Evolutionary conservation across 2,329 filamentous ascomycete genomes (phyloP).

Genomic region (Phoma sp.): DNA sequence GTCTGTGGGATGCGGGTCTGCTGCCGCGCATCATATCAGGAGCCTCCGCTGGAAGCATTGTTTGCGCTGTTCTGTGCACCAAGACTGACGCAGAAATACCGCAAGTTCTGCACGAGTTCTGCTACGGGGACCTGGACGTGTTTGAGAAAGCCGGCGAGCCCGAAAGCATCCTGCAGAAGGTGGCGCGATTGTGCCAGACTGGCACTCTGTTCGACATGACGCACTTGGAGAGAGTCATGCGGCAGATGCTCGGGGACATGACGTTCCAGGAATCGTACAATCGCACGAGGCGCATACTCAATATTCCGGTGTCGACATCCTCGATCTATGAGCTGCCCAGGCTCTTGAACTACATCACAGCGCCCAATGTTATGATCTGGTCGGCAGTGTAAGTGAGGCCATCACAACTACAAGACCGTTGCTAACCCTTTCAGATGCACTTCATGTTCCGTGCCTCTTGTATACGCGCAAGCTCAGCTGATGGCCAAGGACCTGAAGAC

Average conservation of each 20-base stretch:
- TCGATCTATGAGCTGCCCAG: slow-evolving; percentile 86
- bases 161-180: slow-evolving; percentile 71
- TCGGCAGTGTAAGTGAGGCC: slow-evolving; percentile 72
- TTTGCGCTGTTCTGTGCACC: slow-evolving; percentile 79
- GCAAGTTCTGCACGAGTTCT: slow-evolving; percentile 70
- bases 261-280: slow-evolving; percentile 97
- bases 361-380: slow-evolving; percentile 95
- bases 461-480: slow-evolving; percentile 80
- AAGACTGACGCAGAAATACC: slow-evolving; percentile 81
- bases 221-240: slow-evolving; percentile 82
- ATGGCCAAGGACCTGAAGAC: slow-evolving; percentile 86
- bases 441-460: slow-evolving; percentile 87
- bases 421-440: slow-evolving; percentile 64
- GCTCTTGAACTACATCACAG: slow-evolving; percentile 89
- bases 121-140: slow-evolving; percentile 79
- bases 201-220: slow-evolving; percentile 85
- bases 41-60: slow-evolving; percentile 85
- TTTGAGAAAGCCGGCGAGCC: slow-evolving; percentile 70
- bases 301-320: slow-evolving; percentile 90
- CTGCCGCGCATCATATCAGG: slow-evolving; percentile 87
- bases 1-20: slow-evolving; percentile 74
- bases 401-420: neutral
- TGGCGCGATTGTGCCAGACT: slow-evolving; percentile 77
- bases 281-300: slow-evolving; percentile 87
- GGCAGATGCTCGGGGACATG: slow-evolving; percentile 79